Evolutionary conservation across 1,284 basidiomycete species (phyloP).

Genomic region (Lentinula novae-zelandiae): DNA sequence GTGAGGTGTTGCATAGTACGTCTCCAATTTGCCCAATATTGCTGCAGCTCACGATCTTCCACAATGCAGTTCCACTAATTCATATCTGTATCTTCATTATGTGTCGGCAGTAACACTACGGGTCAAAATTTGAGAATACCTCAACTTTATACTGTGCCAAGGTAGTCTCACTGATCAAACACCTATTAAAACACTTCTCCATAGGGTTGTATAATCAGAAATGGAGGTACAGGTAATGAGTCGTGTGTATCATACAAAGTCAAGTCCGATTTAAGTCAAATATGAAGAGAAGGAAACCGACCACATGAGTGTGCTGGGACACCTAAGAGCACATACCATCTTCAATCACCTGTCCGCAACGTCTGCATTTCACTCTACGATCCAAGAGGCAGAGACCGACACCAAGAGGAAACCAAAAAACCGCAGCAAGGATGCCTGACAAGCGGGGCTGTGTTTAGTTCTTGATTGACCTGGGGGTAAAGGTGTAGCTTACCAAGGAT

Average conservation of each 20-base stretch:
- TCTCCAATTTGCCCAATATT: no score
- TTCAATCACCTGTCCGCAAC: conserved; percentile 44
- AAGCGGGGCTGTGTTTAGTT: conserved; percentile 5
- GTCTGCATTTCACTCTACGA: conserved; percentile 57
- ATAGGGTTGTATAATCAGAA: neutral
- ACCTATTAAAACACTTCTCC: no score
- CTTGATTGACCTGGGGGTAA: neutral
- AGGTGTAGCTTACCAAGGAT: conserved; percentile 51
- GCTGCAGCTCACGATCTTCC: no score
- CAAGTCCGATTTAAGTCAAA: neutral
- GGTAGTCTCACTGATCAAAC: no score
- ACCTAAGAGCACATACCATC: conserved; percentile 18
- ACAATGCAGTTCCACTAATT: no score
- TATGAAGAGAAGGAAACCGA: neutral
- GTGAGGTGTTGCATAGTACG: neutral
- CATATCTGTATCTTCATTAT: no score
- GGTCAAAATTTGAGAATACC: no score
- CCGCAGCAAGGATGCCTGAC: conserved; percentile 66
- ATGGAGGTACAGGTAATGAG: neutral
- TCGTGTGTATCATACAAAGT: conserved; percentile 3
- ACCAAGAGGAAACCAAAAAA: conserved; percentile 81
- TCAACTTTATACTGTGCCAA: no score
- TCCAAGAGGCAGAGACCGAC: conserved; percentile 73
- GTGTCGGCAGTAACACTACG: no score
- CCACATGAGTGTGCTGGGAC: neutral